Base-by-base conservation (phyloP, 1,139 yeast genomes). In the Hansenula sp. region DNA sequence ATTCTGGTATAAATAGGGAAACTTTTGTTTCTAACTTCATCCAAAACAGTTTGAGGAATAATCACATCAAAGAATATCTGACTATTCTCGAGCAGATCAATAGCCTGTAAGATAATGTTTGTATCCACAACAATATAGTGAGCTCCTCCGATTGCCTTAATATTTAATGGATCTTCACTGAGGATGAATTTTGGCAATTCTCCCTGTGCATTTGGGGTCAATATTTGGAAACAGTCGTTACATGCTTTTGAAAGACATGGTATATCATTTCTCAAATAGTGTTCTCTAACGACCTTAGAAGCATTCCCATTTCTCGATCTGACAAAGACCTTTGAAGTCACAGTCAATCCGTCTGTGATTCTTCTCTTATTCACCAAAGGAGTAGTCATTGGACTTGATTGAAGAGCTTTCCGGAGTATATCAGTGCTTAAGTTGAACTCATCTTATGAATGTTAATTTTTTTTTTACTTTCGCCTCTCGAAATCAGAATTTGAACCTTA, bases 251-350 rank as follows among this genome's bases (percentile, higher is more conserved):
- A 87, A 37, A 83, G 79, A 62, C 98, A 92, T 18, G 97, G 95
- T 42, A 94, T 89, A 61, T 94, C 98, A 41, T 78, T 79, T 59
- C 98, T 75, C 42, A 94, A 69, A 59, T 94, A 94, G 60, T 90
- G 97, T 60, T 94, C 98, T 52, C 97, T 76, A 19, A 89, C 96
- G 30, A 94, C 75, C 60, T 92, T 92, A 33, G 90, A 75, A 6
- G 97, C 97, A 40, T 84, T 82, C 12, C 97, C 97, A 50, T 84
- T 80, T 54, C 92, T 75, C 3, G 97, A 86, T 51, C 96, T 71
- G 39, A 92, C 96, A 66, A 86, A 92, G 17, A 92, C 96, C 61
- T 90, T 92, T 48, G 89, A 92, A 0, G 96, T 82, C 24, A 83
- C 94, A 7, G 82, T 69, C 20, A 84, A 68, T 1, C 90, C 90